Percentiles rank a stretch among this genome's conserved stretches.
phyloP scores from a whole-genome alignment of 2,329 filamentous ascomycete genomes.

The Fonsecaea multimorphosa region DNA sequence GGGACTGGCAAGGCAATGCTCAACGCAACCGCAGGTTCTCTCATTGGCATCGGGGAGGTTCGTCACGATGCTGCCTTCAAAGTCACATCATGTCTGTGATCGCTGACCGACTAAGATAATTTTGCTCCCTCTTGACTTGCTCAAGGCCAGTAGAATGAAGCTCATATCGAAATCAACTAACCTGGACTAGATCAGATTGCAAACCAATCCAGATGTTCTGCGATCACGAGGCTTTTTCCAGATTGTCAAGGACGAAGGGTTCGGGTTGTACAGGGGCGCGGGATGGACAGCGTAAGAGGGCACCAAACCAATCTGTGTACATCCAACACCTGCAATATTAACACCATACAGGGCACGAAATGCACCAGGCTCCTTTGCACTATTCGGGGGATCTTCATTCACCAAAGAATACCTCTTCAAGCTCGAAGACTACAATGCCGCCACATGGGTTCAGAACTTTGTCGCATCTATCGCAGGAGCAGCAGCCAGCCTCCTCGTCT shows the following conservation, averaged over 20 bases:
- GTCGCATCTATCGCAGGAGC: slow-evolving; percentile 94
- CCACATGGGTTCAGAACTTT: slow-evolving; percentile 95
- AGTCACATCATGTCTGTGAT: too few relatives aligned
- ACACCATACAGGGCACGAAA: slow-evolving; percentile 94
- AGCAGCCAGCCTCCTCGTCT: slow-evolving; percentile 91
- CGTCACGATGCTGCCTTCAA: too few relatives aligned
- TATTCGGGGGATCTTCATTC: slow-evolving; percentile 96
- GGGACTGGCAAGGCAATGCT: slow-evolving; percentile 98
- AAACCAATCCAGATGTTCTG: slow-evolving; percentile 99
- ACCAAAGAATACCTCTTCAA: slow-evolving; percentile 95
- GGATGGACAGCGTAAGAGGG: slow-evolving; percentile 51
- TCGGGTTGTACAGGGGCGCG: slow-evolving; percentile 93
- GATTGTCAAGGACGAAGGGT: slow-evolving; percentile 92
- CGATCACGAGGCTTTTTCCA: slow-evolving; percentile 86
- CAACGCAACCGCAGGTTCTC: slow-evolving; percentile 92
- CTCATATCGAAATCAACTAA: too few relatives aligned
- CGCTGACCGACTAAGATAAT: too few relatives aligned
- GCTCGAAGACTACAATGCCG: slow-evolving; percentile 92
- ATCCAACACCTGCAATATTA: neutral
- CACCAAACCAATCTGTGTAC: neutral
- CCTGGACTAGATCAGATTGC: slow-evolving; percentile 99
- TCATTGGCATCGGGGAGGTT: slow-evolving; percentile 98
- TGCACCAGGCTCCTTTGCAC: slow-evolving; percentile 93
- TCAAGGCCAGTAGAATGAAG: too few relatives aligned
- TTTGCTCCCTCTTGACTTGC: slow-evolving; percentile 92